Conservation (phyloP, 352 stramenopile species). For the Achlya hypogyna region DNA sequence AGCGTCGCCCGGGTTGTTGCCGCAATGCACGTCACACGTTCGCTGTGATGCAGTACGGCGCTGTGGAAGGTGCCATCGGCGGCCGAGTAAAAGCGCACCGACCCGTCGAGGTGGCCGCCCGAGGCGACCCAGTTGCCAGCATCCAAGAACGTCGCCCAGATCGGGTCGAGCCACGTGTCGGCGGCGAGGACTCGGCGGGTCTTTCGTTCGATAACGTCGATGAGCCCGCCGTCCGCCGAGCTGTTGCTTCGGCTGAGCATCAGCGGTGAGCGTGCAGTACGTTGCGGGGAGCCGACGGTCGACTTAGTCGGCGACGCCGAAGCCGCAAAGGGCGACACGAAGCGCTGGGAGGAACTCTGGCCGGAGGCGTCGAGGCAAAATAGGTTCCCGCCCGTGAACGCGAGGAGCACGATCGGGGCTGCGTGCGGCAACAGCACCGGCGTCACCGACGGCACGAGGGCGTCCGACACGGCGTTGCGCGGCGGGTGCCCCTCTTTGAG, state of each 20-base stretch:
- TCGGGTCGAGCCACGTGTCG: conserved; percentile 17
- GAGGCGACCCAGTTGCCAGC: conserved; percentile 31
- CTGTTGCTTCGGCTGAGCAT: background rate
- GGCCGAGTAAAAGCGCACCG: conserved; percentile 60
- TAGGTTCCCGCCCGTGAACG: conserved; percentile 36
- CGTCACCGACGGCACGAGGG: background rate
- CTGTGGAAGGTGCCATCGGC: conserved; percentile 61
- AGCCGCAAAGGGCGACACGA: conserved; percentile 22
- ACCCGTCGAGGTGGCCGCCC: conserved; percentile 65
- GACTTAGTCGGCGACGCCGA: background rate
- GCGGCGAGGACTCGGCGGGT: conserved; percentile 38
- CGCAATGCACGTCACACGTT: conserved; percentile 53
- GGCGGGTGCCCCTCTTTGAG: conserved; percentile 81
- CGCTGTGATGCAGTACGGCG: conserved; percentile 59
- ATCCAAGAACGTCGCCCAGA: conserved; percentile 15
- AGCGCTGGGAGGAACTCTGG: conserved; percentile 62
- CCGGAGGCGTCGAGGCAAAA: conserved; percentile 62
- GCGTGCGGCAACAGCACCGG: conserved; percentile 43
- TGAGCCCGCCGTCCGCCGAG: conserved; percentile 27
- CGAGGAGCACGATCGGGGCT: conserved; percentile 41
- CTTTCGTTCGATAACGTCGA: conserved; percentile 64
- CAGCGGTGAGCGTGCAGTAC: background rate
- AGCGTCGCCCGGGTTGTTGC: background rate
- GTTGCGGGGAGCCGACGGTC: background rate
- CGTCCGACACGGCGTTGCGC: conserved; percentile 25